A percentile compares a stretch with the other conserved stretches of the same genome.
These are phyloP conservation scores for Exserohilum rostratum DNA, from an alignment of 2,329 filamentous ascomycete genomes.

Conservation along the genomic window DNA sequence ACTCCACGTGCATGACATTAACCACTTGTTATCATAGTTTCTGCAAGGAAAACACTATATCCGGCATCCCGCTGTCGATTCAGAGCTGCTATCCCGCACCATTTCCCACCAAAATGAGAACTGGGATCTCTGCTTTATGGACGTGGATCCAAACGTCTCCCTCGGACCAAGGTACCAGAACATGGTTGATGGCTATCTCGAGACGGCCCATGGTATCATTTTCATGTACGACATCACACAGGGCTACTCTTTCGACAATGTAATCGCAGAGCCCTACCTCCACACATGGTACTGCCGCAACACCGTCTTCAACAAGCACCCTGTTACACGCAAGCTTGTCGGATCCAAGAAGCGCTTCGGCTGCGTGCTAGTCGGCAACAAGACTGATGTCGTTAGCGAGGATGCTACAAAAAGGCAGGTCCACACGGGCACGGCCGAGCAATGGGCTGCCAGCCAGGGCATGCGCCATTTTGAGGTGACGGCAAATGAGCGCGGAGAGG, in stretches of 20 bases:
- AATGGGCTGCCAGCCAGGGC: constrained; percentile 34
- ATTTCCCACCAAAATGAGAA: constrained; percentile 15
- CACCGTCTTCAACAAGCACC: neutral
- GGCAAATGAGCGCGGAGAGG: constrained; percentile 8
- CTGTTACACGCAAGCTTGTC: neutral
- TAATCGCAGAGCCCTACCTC: constrained; percentile 27
- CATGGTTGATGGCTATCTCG: constrained; percentile 10
- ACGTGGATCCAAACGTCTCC: constrained; percentile 27
- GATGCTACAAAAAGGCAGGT: constrained; percentile 19
- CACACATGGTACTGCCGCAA: constrained; percentile 21
- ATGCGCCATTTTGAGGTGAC: constrained; percentile 28
- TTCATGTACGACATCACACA: constrained; percentile 40
- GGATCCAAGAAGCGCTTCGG: constrained; percentile 27
- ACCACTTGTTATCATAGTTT: constrained; percentile 1
- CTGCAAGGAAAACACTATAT: constrained; percentile 15
- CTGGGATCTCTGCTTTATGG: constrained; percentile 21
- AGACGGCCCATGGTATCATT: constrained; percentile 28
- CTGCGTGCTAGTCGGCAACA: constrained; percentile 38
- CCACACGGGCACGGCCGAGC: constrained; percentile 18
- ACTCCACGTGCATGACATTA: neutral
- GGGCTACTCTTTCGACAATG: constrained; percentile 24
- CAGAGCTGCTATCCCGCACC: constrained; percentile 11
- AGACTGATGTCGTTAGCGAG: constrained; percentile 23
- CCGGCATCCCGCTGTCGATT: constrained; percentile 2
- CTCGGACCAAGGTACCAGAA: constrained; percentile 5